A percentile compares a stretch with the other conserved stretches of the same genome.
Conservation (phyloP, 2,329 filamentous ascomycete species). For the Colletotrichum sp. region DNA sequence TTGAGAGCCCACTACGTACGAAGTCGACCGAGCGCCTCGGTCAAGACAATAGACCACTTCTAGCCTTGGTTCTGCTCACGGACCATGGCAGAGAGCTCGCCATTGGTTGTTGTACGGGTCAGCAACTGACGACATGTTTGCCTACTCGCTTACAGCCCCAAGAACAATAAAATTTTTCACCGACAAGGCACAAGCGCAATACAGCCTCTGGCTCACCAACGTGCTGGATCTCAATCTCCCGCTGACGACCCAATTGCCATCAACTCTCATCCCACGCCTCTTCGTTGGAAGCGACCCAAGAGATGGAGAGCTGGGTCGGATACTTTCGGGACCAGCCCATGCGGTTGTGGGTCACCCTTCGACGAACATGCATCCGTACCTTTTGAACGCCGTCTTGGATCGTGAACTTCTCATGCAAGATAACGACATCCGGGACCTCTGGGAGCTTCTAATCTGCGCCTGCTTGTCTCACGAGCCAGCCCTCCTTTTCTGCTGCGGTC, state of each 20-base stretch:
- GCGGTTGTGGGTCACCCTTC: neutral
- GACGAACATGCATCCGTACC: neutral
- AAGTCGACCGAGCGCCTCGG: neutral
- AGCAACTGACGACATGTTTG: neutral
- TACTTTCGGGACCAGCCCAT: conserved; percentile 12
- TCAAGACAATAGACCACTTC: neutral
- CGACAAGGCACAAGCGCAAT: neutral
- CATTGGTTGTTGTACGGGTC: neutral
- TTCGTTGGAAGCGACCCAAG: neutral
- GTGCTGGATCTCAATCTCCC: neutral
- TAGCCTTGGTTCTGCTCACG: neutral
- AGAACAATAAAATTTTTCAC: neutral
- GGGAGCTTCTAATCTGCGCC: neutral
- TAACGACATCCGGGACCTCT: conserved; percentile 13
- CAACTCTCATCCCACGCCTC: neutral
- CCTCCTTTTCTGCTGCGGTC: neutral
- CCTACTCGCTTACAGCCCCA: neutral
- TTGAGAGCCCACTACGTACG: neutral
- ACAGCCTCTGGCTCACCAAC: neutral
- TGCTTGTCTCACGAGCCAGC: neutral
- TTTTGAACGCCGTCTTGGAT: neutral
- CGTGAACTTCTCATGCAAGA: conserved; percentile 5
- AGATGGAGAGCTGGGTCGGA: neutral
- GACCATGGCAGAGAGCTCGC: neutral
- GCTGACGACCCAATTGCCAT: neutral